phyloP scores from a whole-genome alignment of 768 basidiomycete genomes.

The Suillus hirtellus region DNA sequence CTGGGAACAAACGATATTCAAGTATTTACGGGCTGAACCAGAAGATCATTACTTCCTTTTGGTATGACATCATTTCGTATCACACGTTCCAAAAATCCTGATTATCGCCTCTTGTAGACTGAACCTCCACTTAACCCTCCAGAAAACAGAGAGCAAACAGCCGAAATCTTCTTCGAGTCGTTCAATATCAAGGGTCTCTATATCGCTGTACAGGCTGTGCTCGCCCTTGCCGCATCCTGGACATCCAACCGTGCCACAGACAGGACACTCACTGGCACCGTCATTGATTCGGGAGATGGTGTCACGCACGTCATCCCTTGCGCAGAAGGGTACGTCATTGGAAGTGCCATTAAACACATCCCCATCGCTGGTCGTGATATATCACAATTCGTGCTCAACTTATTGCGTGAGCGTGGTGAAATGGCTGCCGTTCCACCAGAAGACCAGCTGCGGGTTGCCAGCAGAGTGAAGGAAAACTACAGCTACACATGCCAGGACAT shows the following conservation, averaged over 20 bases:
- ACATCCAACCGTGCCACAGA: slow-evolving; percentile 86
- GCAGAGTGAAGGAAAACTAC: slow-evolving; percentile 96
- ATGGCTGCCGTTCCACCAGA: slow-evolving; percentile 89
- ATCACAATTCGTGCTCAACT: slow-evolving; percentile 91
- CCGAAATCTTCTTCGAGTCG: slow-evolving; percentile 99
- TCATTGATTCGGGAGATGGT: slow-evolving; percentile 98
- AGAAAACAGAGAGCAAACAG: slow-evolving; percentile 98
- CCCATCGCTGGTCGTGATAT: slow-evolving; percentile 99
- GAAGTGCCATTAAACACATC: slow-evolving; percentile 97
- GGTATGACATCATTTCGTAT: slow-evolving; percentile 49
- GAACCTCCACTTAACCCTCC: slow-evolving; percentile 98
- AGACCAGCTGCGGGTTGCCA: slow-evolving; percentile 88
- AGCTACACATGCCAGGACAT: slow-evolving; percentile 99
- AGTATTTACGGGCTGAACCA: slow-evolving; percentile 96
- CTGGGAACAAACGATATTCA: slow-evolving; percentile 99
- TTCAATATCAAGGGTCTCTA: slow-evolving; percentile 99
- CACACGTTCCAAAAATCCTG: background rate
- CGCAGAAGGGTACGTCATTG: slow-evolving; percentile 98
- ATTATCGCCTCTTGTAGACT: slow-evolving; percentile 56
- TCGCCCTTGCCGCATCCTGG: slow-evolving; percentile 98
- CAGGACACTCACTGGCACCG: slow-evolving; percentile 93
- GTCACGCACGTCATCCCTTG: slow-evolving; percentile 97
- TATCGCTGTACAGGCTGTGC: slow-evolving; percentile 97
- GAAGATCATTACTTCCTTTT: slow-evolving; percentile 98
- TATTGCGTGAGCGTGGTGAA: slow-evolving; percentile 95